Evolutionary conservation across 2,329 filamentous ascomycete genomes (phyloP).

Genomic region (Colletotrichum filicis): DNA sequence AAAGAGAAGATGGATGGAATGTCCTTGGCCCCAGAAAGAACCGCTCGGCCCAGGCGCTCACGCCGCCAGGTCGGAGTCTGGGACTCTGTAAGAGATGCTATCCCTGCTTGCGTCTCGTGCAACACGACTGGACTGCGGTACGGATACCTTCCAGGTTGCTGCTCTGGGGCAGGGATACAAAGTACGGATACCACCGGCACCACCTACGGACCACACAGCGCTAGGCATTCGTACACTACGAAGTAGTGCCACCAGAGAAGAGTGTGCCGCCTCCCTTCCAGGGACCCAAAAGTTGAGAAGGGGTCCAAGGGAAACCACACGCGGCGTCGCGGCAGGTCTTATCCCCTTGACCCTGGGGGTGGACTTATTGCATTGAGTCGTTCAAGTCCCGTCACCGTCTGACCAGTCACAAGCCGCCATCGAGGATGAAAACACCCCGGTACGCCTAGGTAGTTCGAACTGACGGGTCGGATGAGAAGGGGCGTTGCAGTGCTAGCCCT

Average conservation of each 20-base stretch:
- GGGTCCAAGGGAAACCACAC: slow-evolving; percentile 20
- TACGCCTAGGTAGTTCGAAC: slow-evolving; percentile 8
- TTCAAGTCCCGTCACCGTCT: slow-evolving; percentile 5
- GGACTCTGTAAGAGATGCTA: slow-evolving; percentile 11
- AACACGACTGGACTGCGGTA: slow-evolving; percentile 1
- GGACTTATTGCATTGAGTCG: slow-evolving; percentile 20
- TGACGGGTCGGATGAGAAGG: slow-evolving; percentile 9
- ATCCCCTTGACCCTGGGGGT: slow-evolving; percentile 13
- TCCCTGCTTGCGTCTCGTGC: slow-evolving; percentile 32
- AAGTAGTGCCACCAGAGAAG: background rate
- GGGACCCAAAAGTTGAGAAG: slow-evolving; percentile 9
- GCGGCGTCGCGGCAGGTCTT: background rate
- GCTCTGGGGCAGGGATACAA: too few species aligned
- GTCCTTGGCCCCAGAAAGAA: slow-evolving; percentile 29
- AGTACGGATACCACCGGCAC: background rate
- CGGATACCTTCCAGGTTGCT: background rate
- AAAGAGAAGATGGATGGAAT: slow-evolving; percentile 38
- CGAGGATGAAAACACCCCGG: background rate
- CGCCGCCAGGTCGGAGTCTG: slow-evolving; percentile 34
- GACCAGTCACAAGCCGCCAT: slow-evolving; percentile 2
- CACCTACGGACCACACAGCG: background rate
- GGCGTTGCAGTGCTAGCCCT: slow-evolving; percentile 11
- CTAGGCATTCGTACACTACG: background rate
- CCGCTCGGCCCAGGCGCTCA: slow-evolving; percentile 37
- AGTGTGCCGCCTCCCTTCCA: background rate